Base-by-base conservation (phyloP, 1,284 basidiomycete species). In the Phylloporus sp. region DNA sequence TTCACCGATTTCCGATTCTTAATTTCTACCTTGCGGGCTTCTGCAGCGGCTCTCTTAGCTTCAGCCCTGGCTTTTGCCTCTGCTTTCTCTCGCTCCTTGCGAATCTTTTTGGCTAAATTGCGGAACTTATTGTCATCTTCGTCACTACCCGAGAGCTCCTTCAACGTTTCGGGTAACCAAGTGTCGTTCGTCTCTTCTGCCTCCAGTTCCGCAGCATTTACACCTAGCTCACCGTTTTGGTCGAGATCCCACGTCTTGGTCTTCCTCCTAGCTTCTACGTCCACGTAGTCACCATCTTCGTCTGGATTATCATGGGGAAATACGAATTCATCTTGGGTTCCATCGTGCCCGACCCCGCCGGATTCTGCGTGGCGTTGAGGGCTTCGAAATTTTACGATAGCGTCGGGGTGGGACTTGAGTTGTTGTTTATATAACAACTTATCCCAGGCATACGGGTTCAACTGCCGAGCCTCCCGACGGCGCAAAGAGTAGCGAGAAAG, bases 381-480 rank as follows among this genome's bases (percentile, higher is more conserved):
- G 70, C 80, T 81, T 60, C 74, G 78, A 49, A 81, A 71, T 63
- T 85, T 87, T 53, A 91, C 82, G 53, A 91, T 86, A 5, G 89
- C 89, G 35, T 91, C 89, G 10, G 89, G 89, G 68, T 83, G 83
- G 7, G 75, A 68, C 45, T 80, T 80, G 64, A 91, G 74, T 45
- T 83, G 81, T 20, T 76, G 75, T 62, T 85, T 83, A 74, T 91
- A 91, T 57, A 78, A 57, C 20, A 81, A 63, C 60, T 84, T 80
- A 64, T 91, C 89, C 41, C 83, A 82, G 8, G 81, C 81, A 69
- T 88, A 91, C 6, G 89, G 89, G 47, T 83, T 84, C 32, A 87
- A 68, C 71, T 91, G 89, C 57, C 83, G 80, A 45, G 83, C 76
- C 56, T 84, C 78, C 52, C 89, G 84, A 61, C 72, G 74, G 41